Evolutionary conservation across 169 alveolate genomes (phyloP).

Genomic region (Plasmodium adleri): DNA sequence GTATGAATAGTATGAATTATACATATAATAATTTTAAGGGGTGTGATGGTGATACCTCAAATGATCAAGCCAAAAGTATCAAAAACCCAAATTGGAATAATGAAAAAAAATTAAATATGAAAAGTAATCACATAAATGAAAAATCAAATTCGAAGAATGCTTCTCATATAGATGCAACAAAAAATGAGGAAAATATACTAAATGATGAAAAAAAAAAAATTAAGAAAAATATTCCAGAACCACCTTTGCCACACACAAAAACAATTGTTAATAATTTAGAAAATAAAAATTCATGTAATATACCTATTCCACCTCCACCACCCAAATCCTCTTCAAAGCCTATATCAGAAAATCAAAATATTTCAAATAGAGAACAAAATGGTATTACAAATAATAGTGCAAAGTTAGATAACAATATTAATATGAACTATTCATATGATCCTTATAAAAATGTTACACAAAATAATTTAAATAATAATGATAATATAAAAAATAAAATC

Average conservation of each 20-base stretch:
- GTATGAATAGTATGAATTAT: background rate
- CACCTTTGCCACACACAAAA: conserved; percentile 18
- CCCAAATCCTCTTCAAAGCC: conserved; percentile 41
- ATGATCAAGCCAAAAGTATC: background rate
- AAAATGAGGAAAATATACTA: background rate
- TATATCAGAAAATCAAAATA: conserved; percentile 4
- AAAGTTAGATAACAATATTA: conserved; percentile 3
- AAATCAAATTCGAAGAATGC: background rate
- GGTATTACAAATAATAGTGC: background rate
- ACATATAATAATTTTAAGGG: background rate
- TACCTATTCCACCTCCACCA: conserved; percentile 74
- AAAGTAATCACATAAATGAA: background rate
- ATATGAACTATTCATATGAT: background rate
- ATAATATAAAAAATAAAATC: background rate
- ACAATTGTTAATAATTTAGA: conserved; percentile 29
- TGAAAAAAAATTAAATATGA: background rate
- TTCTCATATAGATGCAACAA: background rate
- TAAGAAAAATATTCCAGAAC: conserved; percentile 31
- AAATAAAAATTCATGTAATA: conserved; percentile 23
- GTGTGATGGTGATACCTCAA: background rate
- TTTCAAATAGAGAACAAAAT: conserved; percentile 4
- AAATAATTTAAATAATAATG: background rate
- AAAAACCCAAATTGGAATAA: background rate
- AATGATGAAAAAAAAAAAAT: background rate
- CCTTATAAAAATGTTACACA: background rate